Conservation (phyloP, 768 basidiomycete species). For the Calocera cornea region DNA sequence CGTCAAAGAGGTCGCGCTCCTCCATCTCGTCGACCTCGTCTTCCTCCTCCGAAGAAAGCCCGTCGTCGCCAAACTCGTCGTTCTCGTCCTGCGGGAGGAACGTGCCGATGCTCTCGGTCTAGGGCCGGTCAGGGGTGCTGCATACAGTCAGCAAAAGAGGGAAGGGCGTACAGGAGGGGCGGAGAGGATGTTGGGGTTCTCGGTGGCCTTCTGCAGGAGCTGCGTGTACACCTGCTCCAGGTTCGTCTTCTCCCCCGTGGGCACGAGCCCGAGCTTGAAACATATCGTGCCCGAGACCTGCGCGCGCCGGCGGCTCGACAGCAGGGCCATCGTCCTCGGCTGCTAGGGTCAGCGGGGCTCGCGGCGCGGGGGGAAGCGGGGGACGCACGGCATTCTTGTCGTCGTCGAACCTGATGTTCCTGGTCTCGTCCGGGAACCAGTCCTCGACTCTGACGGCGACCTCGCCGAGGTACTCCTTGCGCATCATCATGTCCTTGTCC, state of each 20-base stretch:
- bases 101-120: constrained; percentile 83
- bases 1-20: constrained; percentile 19
- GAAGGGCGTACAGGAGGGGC: constrained; percentile 48
- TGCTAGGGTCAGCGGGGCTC: constrained; percentile 16
- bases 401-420: constrained; percentile 43
- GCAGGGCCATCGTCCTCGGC: constrained; percentile 33
- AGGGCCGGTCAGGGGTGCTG: constrained; percentile 6
- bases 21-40: constrained; percentile 31
- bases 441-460: constrained; percentile 60
- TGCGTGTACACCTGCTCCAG: constrained; percentile 51
- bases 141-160: constrained; percentile 3
- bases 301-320: constrained; percentile 39
- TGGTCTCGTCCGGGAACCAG: constrained; percentile 49
- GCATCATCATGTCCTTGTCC: constrained; percentile 75
- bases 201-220: constrained; percentile 47
- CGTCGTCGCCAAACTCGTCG: constrained; percentile 61
- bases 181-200: constrained; percentile 45
- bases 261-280: constrained; percentile 49
- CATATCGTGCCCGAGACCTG: constrained; percentile 40
- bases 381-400: constrained; percentile 55
- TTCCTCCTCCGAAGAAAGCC: constrained; percentile 42
- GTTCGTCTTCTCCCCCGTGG: constrained; percentile 34
- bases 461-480: constrained; percentile 92
- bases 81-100: constrained; percentile 45
- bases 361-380: neutral